Evolutionary conservation across 805 yeast species (phyloP).

Genomic region (Kregervanrija pseudodelftensis): DNA sequence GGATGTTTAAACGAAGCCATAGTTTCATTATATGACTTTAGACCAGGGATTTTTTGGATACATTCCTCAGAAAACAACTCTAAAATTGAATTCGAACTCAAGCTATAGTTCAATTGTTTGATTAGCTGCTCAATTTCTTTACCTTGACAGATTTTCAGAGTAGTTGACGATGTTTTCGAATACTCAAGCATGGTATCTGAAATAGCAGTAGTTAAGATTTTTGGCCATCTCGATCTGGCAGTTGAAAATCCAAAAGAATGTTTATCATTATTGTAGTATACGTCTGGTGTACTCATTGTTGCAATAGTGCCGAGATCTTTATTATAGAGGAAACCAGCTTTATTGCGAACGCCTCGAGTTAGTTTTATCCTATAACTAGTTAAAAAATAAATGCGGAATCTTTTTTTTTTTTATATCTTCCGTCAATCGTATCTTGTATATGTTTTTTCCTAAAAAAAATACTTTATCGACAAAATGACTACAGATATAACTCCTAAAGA

Average conservation of each 20-base stretch:
- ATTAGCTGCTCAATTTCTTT: slow-evolving; percentile 35
- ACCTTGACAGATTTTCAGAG: slow-evolving; percentile 38
- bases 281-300: slow-evolving; percentile 27
- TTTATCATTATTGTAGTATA: slow-evolving; percentile 59
- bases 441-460: no score
- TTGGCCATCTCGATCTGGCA: slow-evolving; percentile 80
- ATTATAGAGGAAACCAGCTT: no score
- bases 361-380: neutral
- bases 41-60: slow-evolving; percentile 30
- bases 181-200: slow-evolving; percentile 40
- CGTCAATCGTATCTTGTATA: no score
- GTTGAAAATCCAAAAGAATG: slow-evolving; percentile 81
- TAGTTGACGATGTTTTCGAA: slow-evolving; percentile 1
- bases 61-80: slow-evolving; percentile 28
- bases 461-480: no score
- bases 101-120: slow-evolving; percentile 34
- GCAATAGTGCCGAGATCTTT: no score
- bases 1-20: slow-evolving; percentile 27
- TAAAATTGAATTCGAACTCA: slow-evolving; percentile 37
- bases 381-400: neutral
- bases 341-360: no score
- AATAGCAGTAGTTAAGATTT: slow-evolving; percentile 60
- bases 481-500: no score
- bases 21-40: slow-evolving; percentile 53
- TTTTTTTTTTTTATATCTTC: neutral